Conservation (phyloP, 768 basidiomycete species). For the Multifurca ochricompacta region DNA sequence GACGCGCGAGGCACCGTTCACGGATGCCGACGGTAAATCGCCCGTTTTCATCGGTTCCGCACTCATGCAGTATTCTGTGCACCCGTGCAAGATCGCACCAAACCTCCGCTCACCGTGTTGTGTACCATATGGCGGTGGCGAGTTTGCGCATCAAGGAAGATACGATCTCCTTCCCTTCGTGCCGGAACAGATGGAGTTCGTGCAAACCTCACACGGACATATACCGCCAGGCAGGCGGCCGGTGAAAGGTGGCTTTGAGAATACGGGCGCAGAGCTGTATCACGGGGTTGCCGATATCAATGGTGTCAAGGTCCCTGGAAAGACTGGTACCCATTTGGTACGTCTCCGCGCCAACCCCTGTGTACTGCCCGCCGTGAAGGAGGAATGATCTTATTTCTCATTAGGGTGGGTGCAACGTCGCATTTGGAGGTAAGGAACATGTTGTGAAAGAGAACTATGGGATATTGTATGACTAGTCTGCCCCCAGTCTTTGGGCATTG, state of each 20-base stretch:
- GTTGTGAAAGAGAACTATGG: constrained; percentile 34
- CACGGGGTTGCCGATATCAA: constrained; percentile 52
- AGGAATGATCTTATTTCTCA: not conserved
- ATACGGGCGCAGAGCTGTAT: constrained; percentile 55
- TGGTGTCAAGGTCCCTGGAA: constrained; percentile 60
- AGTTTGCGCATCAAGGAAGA: constrained; percentile 53
- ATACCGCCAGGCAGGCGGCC: constrained; percentile 51
- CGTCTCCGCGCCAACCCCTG: constrained; percentile 22
- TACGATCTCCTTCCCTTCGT: constrained; percentile 72
- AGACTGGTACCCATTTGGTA: constrained; percentile 64
- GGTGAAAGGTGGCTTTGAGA: constrained; percentile 72
- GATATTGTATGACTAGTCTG: constrained; percentile 32
- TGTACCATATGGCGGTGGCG: constrained; percentile 58
- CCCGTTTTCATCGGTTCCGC: constrained; percentile 72
- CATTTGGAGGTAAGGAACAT: constrained; percentile 27
- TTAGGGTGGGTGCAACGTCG: constrained; percentile 5
- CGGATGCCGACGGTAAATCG: constrained; percentile 47
- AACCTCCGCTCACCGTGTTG: constrained; percentile 35
- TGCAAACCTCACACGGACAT: constrained; percentile 49
- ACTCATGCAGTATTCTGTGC: constrained; percentile 54
- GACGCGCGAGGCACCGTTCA: constrained; percentile 43
- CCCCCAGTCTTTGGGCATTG: not conserved
- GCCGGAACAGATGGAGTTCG: constrained; percentile 65
- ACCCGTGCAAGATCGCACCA: constrained; percentile 77
- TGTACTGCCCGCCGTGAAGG: constrained; percentile 34